Evolutionary conservation across 176 grass and related monocot genomes (phyloP).

Genomic region (Pontederia crassipes): DNA sequence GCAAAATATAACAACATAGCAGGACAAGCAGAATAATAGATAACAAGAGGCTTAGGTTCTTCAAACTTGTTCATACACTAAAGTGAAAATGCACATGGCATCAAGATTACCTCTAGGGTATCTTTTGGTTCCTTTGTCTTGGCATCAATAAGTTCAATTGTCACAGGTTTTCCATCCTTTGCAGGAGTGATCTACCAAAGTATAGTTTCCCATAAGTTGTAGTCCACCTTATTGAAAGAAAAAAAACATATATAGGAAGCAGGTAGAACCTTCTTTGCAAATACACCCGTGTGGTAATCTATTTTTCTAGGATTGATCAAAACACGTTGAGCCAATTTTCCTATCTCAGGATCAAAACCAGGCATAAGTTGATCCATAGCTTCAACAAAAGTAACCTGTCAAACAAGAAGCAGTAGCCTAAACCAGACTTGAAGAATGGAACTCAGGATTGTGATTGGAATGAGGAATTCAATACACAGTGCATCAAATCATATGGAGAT

Average conservation of each 20-base stretch:
- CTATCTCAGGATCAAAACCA: conserved; percentile 95
- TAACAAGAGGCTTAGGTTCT: too few species aligned
- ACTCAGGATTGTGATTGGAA: too few species aligned
- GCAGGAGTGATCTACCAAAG: conserved; percentile 72
- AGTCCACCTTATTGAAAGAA: neutral
- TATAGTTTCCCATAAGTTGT: neutral
- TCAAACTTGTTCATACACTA: too few species aligned
- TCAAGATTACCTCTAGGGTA: conserved; percentile 57
- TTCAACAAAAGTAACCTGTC: conserved; percentile 89
- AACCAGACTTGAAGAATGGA: too few species aligned
- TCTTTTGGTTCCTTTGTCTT: conserved; percentile 91
- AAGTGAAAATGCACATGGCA: neutral
- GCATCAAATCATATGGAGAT: too few species aligned
- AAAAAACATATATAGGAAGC: neutral
- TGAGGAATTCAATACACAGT: too few species aligned
- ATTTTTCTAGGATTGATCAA: conserved; percentile 91
- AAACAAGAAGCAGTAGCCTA: neutral
- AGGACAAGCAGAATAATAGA: too few species aligned
- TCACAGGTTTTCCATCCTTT: conserved; percentile 84
- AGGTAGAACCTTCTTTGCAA: conserved; percentile 74
- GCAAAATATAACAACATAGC: too few species aligned
- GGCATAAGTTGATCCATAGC: conserved; percentile 94
- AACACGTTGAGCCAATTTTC: conserved; percentile 86
- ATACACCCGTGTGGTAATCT: conserved; percentile 81
- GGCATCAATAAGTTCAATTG: conserved; percentile 93